phyloP scores from a whole-genome alignment of 495 filamentous ascomycete genomes.

The Neurospora sp. region DNA sequence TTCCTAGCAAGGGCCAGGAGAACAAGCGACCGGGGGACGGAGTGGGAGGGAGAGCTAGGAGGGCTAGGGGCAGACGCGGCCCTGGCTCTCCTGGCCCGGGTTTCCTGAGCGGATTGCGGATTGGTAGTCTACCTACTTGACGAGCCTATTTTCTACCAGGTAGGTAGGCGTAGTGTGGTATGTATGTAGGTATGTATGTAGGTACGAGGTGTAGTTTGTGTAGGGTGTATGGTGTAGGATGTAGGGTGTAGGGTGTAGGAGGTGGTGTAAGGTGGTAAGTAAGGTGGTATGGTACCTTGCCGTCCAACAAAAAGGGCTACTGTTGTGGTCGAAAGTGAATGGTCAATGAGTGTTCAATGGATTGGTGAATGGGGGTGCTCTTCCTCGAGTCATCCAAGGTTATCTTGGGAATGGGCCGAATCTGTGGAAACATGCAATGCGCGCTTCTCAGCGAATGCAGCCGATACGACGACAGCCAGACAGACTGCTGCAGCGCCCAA shows the following conservation, averaged over 20 bases:
- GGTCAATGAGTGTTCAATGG: not conserved
- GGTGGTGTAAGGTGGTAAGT: not conserved
- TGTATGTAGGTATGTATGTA: not conserved
- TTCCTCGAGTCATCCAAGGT: not conserved
- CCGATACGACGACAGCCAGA: slow-evolving; percentile 2
- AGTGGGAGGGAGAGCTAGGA: not conserved
- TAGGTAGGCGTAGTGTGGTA: not conserved
- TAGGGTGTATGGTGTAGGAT: not conserved
- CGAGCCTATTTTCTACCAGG: not conserved
- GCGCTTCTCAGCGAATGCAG: slow-evolving; percentile 16
- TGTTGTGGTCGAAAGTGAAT: not conserved
- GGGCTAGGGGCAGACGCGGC: slow-evolving; percentile 19
- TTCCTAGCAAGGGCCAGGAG: slow-evolving; percentile 20
- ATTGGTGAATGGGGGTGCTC: not conserved
- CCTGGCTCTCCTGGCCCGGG: slow-evolving; percentile 31
- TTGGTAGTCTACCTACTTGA: slow-evolving; percentile 12
- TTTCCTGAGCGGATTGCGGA: slow-evolving; percentile 22
- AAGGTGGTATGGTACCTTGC: not conserved
- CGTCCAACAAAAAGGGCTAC: not conserved
- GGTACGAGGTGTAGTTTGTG: not conserved
- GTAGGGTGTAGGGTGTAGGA: not conserved
- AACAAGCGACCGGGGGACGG: slow-evolving; percentile 23
- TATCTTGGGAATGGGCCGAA: slow-evolving; percentile 10
- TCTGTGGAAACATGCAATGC: slow-evolving; percentile 15
- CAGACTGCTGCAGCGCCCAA: not conserved